Evolutionary conservation across 1,284 basidiomycete genomes (phyloP).

Genomic region (Ganoderma sinense): DNA sequence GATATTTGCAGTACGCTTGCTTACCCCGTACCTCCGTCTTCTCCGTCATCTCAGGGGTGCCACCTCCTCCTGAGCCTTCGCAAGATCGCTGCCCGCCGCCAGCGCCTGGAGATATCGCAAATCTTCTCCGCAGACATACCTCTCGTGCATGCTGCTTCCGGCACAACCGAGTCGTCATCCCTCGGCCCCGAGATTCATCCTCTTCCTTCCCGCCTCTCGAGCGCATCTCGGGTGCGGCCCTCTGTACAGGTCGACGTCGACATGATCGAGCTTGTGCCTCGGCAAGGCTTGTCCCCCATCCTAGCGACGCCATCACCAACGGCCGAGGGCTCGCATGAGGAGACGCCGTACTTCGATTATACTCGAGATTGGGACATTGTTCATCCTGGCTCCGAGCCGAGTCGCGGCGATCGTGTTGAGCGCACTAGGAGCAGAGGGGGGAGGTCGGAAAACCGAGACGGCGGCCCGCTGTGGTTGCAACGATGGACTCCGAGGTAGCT

Average conservation of each 20-base stretch:
- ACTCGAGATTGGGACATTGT: constrained; percentile 1
- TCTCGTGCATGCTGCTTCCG: not conserved
- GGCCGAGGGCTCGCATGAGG: not conserved
- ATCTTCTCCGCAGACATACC: constrained; percentile 17
- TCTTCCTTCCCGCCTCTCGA: not conserved
- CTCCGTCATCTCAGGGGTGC: constrained; percentile 17
- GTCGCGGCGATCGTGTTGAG: not conserved
- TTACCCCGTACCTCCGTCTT: too few relatives aligned
- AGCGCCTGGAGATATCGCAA: constrained; percentile 17
- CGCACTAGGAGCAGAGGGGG: constrained; percentile 3
- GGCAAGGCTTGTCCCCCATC: not conserved
- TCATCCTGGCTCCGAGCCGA: not conserved
- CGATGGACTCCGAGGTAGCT: constrained; percentile 7
- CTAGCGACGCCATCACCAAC: not conserved
- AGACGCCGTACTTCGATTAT: not conserved
- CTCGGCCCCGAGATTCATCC: not conserved
- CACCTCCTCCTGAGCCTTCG: constrained; percentile 28
- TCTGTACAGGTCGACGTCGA: constrained; percentile 1
- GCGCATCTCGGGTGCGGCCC: not conserved
- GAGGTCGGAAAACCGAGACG: not conserved
- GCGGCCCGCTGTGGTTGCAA: constrained; percentile 2
- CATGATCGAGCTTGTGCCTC: constrained; percentile 19
- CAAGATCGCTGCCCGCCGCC: constrained; percentile 22
- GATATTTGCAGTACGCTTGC: too few relatives aligned
- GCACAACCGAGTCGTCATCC: not conserved